Evolutionary conservation across 2,329 filamentous ascomycete species (phyloP).

Genomic region (Fusarium drepaniforme): DNA sequence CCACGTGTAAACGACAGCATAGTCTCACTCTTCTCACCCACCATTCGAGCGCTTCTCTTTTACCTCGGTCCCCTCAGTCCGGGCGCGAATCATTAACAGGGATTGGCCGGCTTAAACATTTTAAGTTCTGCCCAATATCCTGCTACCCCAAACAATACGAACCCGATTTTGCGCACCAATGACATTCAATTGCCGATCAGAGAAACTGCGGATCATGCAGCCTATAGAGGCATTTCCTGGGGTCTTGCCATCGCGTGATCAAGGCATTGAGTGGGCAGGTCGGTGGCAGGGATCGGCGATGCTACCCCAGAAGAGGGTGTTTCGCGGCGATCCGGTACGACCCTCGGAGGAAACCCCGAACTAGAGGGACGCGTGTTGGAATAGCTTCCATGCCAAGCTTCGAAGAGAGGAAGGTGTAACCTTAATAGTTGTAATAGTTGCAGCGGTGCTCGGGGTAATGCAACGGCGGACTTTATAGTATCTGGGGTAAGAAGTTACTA

Average conservation of each 20-base stretch:
- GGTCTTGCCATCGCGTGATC: not conserved
- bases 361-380: not conserved
- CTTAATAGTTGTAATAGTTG: not conserved
- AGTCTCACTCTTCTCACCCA: not conserved
- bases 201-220: slow-evolving; percentile 17
- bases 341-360: not conserved
- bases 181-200: not conserved
- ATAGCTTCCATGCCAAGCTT: not conserved
- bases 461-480: not conserved
- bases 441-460: not conserved
- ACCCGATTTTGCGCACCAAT: slow-evolving; percentile 26
- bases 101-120: not conserved
- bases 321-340: slow-evolving; percentile 13
- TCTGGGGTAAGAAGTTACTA: not conserved
- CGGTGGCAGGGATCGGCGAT: slow-evolving; percentile 20
- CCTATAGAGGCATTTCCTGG: not conserved
- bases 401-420: not conserved
- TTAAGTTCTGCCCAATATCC: not conserved
- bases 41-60: not conserved
- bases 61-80: not conserved
- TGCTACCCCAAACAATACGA: not conserved
- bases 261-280: not conserved
- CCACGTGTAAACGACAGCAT: not conserved
- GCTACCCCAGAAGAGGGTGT: slow-evolving; percentile 7
- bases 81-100: not conserved